Conservation (phyloP, 2,329 filamentous ascomycete species). For the Chaetomiaceae sp. region DNA sequence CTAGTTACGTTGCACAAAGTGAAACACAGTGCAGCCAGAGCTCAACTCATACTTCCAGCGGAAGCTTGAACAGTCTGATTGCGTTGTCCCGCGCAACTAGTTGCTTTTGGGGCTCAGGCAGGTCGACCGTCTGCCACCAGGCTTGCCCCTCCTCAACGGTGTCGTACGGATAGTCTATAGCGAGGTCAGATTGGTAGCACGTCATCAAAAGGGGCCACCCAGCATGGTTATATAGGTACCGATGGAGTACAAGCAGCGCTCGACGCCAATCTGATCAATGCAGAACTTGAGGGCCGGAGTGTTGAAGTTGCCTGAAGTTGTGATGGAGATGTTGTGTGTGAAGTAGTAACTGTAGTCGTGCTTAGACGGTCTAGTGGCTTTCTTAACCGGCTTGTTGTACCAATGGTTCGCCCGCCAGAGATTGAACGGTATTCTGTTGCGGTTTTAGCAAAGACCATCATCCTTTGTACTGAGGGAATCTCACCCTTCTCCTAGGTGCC, state of each 20-base stretch:
- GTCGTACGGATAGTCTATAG: slow-evolving; percentile 32
- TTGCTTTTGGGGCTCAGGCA: slow-evolving; percentile 26
- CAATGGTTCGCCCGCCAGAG: slow-evolving; percentile 36
- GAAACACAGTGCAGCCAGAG: neutral
- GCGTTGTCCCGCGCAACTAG: slow-evolving; percentile 28
- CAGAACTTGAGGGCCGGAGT: slow-evolving; percentile 36
- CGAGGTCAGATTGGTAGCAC: neutral
- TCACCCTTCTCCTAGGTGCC: slow-evolving; percentile 39
- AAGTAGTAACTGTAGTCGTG: slow-evolving; percentile 37
- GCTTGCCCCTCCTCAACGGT: slow-evolving; percentile 28
- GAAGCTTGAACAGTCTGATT: slow-evolving; percentile 31
- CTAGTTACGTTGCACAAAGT: too few species aligned
- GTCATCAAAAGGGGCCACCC: neutral
- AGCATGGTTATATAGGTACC: slow-evolving; percentile 26
- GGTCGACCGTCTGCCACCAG: slow-evolving; percentile 30
- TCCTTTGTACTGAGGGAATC: too few species aligned
- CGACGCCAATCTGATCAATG: slow-evolving; percentile 33
- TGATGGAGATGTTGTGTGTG: slow-evolving; percentile 36
- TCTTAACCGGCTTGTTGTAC: slow-evolving; percentile 39
- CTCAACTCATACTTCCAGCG: slow-evolving; percentile 20
- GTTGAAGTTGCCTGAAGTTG: slow-evolving; percentile 37
- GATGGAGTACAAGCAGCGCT: slow-evolving; percentile 36
- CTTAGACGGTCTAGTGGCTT: slow-evolving; percentile 31
- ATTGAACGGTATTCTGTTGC: slow-evolving; percentile 41
- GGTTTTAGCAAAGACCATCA: too few species aligned